A percentile compares a stretch with the other conserved stretches of the same genome.
Conservation (phyloP, 2,329 filamentous ascomycete genomes). For the Microdochium nivale region DNA sequence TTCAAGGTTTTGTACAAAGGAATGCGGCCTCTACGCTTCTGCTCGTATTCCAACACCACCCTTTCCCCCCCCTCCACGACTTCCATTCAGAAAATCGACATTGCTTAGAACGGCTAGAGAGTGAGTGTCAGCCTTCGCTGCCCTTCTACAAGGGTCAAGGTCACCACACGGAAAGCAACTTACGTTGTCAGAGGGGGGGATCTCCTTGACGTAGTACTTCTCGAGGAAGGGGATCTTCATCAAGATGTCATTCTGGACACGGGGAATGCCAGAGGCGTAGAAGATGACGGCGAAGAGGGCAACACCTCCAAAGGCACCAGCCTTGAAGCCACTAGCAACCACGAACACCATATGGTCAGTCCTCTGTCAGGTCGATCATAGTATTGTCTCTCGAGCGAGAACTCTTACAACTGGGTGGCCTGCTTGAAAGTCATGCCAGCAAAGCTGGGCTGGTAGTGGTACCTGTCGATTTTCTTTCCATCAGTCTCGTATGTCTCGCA, state of each 20-base stretch:
- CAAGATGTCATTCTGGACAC: conserved; percentile 50
- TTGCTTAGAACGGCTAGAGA: background rate
- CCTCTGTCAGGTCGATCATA: background rate
- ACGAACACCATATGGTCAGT: conserved; percentile 1
- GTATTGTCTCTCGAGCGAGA: background rate
- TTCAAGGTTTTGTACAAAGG: background rate
- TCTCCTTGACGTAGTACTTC: conserved; percentile 40
- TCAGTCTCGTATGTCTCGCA: conserved; percentile 12
- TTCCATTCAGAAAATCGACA: background rate
- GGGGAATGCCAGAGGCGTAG: conserved; percentile 54
- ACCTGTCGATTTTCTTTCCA: conserved; percentile 33
- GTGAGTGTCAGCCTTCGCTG: background rate
- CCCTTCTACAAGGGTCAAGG: background rate
- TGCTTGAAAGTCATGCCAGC: conserved; percentile 42
- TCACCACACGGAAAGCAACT: conserved; percentile 18
- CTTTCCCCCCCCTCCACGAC: background rate
- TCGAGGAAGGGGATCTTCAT: conserved; percentile 49
- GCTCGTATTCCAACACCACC: background rate
- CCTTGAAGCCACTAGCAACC: conserved; percentile 36
- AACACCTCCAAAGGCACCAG: conserved; percentile 47
- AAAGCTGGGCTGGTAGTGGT: conserved; percentile 48
- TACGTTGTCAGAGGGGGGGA: conserved; percentile 55
- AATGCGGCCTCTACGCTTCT: background rate
- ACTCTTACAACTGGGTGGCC: conserved; percentile 43
- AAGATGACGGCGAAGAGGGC: conserved; percentile 50